Evolutionary conservation across 2,329 filamentous ascomycete species (phyloP).

Genomic region (Cladosporium sp.): DNA sequence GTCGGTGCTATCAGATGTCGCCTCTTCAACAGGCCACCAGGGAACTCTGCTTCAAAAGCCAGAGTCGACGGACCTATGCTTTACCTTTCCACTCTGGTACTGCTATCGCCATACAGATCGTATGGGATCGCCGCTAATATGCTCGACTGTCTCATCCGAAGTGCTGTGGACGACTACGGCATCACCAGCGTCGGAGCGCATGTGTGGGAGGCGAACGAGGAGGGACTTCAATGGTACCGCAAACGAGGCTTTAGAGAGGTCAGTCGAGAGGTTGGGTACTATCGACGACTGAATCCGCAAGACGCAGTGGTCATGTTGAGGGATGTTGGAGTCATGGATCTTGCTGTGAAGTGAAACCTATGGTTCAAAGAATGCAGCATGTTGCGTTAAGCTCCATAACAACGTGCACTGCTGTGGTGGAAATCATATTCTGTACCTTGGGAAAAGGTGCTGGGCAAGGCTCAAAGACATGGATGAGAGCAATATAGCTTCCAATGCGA

Average conservation of each 20-base stretch:
- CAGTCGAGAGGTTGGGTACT: constrained; percentile 57
- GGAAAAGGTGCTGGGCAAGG: too few relatives aligned
- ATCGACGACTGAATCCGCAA: constrained; percentile 57
- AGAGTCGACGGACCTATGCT: constrained; percentile 40
- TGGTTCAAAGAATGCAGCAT: neutral
- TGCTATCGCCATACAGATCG: constrained; percentile 60
- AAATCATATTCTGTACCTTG: too few relatives aligned
- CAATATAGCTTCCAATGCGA: too few relatives aligned
- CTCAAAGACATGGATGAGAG: too few relatives aligned
- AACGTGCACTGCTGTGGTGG: too few relatives aligned
- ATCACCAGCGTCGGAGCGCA: constrained; percentile 59
- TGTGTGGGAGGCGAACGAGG: constrained; percentile 63
- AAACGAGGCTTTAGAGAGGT: constrained; percentile 58
- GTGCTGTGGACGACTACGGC: constrained; percentile 49
- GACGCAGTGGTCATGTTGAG: constrained; percentile 55
- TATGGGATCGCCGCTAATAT: constrained; percentile 59
- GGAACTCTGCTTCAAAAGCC: neutral
- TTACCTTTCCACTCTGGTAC: constrained; percentile 62
- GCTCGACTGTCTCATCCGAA: constrained; percentile 41
- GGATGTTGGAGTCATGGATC: constrained; percentile 38
- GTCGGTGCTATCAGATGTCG: constrained; percentile 52
- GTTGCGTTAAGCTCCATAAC: too few relatives aligned
- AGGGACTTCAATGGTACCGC: constrained; percentile 61
- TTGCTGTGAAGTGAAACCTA: constrained; percentile 5
- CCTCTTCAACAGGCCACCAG: constrained; percentile 37